Evolutionary conservation across 164 flowering plant species (phyloP).

Genomic region (Magnolia officinalis): DNA sequence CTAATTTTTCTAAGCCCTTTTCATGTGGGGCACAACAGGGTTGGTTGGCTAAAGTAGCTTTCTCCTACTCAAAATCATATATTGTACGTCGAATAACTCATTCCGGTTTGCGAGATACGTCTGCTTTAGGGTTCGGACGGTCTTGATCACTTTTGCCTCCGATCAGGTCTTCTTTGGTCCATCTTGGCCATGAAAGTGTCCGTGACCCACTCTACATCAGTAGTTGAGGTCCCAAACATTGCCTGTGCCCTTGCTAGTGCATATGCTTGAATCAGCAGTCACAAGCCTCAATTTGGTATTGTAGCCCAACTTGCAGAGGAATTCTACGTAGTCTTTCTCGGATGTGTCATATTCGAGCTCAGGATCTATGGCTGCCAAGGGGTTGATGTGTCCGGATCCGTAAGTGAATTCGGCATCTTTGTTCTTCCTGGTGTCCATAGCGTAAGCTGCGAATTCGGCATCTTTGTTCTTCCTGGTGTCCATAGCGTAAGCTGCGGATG

Average conservation of each 20-base stretch:
- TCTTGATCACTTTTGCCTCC: no score
- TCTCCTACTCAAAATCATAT: no score
- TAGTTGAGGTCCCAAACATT: no score
- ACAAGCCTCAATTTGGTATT: constrained; percentile 25
- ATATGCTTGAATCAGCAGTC: constrained; percentile 30
- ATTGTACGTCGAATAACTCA: no score
- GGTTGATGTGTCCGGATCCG: constrained; percentile 55
- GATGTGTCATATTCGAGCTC: constrained; percentile 50
- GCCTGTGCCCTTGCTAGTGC: constrained; percentile 25
- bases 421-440: constrained; percentile 29
- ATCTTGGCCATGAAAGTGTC: no score
- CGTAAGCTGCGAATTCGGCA: constrained; percentile 41
- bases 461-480: constrained; percentile 27
- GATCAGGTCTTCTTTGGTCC: no score
- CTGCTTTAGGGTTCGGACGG: no score
- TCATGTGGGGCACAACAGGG: no score
- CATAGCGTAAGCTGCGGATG: constrained; percentile 28
- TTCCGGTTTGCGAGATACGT: no score
- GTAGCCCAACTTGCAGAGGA: constrained; percentile 51
- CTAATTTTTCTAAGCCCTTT: no score
- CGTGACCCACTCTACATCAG: no score
- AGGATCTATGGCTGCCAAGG: constrained; percentile 34
- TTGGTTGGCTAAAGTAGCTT: no score
- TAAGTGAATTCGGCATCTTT: constrained; percentile 44
- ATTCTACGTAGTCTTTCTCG: constrained; percentile 32